Percentiles rank a stretch among this genome's conserved stretches.
Conservation (phyloP, 2,329 filamentous ascomycete genomes). For the Xylaria hypoxylon region DNA sequence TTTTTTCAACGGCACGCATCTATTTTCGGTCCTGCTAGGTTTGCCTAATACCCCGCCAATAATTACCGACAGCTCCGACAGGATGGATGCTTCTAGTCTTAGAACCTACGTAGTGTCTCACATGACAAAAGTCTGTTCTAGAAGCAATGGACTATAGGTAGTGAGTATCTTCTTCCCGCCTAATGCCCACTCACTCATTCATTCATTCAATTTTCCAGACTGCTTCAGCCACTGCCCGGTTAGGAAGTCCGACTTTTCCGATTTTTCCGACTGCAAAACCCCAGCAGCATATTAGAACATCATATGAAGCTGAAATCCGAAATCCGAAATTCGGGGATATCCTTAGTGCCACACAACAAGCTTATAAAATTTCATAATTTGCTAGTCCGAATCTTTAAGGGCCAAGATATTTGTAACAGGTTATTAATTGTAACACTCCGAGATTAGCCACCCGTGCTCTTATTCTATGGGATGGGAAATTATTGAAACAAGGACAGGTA, state of each 20-base stretch:
- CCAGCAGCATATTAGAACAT: conserved; percentile 2
- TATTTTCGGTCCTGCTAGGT: conserved; percentile 25
- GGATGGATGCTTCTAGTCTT: conserved; percentile 32
- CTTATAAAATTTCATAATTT: background rate
- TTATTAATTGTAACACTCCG: background rate
- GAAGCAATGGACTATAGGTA: background rate
- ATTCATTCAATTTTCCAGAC: conserved; percentile 3
- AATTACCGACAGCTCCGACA: conserved; percentile 27
- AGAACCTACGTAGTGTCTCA: conserved; percentile 15
- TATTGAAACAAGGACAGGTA: background rate
- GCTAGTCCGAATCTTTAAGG: background rate
- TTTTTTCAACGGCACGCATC: background rate
- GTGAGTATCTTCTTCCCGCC: background rate
- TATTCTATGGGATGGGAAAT: background rate
- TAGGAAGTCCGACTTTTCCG: conserved; percentile 17
- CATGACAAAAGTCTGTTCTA: conserved; percentile 8
- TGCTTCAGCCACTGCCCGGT: conserved; percentile 2
- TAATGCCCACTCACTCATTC: background rate
- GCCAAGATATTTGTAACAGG: background rate
- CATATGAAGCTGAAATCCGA: conserved; percentile 6
- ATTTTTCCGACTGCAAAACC: conserved; percentile 9
- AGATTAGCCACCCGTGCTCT: background rate
- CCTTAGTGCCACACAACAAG: background rate
- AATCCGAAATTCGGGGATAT: background rate
- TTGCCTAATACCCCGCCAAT: conserved; percentile 7